phyloP scores from a whole-genome alignment of 495 filamentous ascomycete species.

The Xylaria cubensis region DNA sequence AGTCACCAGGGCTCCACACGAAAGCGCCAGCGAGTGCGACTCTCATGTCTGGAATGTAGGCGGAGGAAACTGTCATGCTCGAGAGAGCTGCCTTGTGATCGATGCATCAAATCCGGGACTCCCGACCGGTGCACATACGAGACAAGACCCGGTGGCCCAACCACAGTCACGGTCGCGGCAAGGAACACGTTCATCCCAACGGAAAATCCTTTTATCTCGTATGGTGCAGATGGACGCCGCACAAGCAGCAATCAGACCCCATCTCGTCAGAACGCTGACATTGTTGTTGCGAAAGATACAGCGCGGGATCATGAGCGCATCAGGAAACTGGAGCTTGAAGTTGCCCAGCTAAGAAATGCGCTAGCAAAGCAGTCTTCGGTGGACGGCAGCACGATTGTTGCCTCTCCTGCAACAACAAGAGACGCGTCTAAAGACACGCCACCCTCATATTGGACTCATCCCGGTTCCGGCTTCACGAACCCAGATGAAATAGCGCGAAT shows the following conservation, averaged over 20 bases:
- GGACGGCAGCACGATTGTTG: conserved; percentile 43
- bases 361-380: conserved; percentile 47
- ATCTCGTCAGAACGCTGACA: conserved; percentile 33
- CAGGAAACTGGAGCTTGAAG: conserved; percentile 56
- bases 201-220: conserved; percentile 24
- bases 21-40: conserved; percentile 56
- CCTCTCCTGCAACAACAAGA: conserved; percentile 40
- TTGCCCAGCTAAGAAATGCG: conserved; percentile 52
- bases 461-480: conserved; percentile 38
- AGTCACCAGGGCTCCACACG: conserved; percentile 43
- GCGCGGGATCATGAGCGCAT: conserved; percentile 54
- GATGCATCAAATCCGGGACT: conserved; percentile 58
- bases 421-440: conserved; percentile 39
- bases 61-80: conserved; percentile 59
- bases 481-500: conserved; percentile 47
- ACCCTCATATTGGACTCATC: conserved; percentile 35
- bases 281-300: conserved; percentile 29
- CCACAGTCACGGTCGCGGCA: conserved; percentile 16
- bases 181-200: conserved; percentile 24
- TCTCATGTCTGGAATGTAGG: conserved; percentile 59
- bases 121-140: conserved; percentile 58
- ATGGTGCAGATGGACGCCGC: conserved; percentile 31
- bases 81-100: conserved; percentile 57
- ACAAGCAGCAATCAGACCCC: conserved; percentile 34
- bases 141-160: conserved; percentile 46